These are phyloP conservation scores for Candida mattraensis DNA, from an alignment of 805 yeast species.

Conservation along the genomic window DNA sequence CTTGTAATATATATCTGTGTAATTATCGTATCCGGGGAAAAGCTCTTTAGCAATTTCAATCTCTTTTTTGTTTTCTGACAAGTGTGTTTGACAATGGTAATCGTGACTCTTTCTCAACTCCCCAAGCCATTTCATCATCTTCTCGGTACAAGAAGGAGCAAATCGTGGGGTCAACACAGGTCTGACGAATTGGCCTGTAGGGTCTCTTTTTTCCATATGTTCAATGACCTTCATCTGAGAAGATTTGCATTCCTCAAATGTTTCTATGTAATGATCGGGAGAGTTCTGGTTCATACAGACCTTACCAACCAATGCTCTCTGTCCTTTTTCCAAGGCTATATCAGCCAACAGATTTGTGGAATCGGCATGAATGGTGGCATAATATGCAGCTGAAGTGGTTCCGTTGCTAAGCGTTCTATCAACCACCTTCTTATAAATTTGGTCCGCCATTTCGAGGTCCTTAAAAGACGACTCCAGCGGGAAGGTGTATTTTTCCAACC, in stretches of 20 bases:
- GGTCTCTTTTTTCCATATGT: constrained; percentile 55
- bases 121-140: constrained; percentile 64
- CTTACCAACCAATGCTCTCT: constrained; percentile 87
- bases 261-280: constrained; percentile 68
- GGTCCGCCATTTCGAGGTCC: constrained; percentile 51
- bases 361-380: constrained; percentile 79
- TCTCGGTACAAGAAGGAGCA: constrained; percentile 81
- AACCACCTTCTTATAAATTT: constrained; percentile 69
- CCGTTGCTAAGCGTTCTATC: constrained; percentile 71
- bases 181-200: constrained; percentile 49
- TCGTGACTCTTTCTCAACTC: constrained; percentile 45
- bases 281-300: constrained; percentile 91
- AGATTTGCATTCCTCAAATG: constrained; percentile 48
- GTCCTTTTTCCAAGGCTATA: constrained; percentile 64
- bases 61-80: constrained; percentile 79
- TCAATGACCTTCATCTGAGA: constrained; percentile 58
- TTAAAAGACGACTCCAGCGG: constrained; percentile 75
- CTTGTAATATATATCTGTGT: constrained; percentile 75
- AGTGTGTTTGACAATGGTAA: constrained; percentile 84
- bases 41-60: constrained; percentile 67
- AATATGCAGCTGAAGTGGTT: constrained; percentile 90
- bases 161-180: constrained; percentile 92
- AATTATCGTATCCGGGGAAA: constrained; percentile 69
- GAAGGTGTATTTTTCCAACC: constrained; percentile 87
- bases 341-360: constrained; percentile 79